Percentiles rank a stretch among this genome's conserved stretches.
Conservation (phyloP, 306 rosid species). For the Luffa acutangula region DNA sequence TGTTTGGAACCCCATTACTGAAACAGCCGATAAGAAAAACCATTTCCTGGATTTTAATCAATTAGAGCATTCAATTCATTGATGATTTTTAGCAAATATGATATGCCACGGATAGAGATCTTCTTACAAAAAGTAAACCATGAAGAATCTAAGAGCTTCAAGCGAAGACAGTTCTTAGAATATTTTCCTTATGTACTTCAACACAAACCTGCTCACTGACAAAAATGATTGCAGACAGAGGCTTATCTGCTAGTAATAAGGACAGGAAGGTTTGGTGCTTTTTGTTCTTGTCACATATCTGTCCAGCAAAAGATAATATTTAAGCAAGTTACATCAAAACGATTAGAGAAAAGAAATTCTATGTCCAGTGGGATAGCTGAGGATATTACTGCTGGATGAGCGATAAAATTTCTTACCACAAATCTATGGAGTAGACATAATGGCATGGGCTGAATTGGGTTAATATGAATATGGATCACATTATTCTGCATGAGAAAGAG, state of each 20-base stretch:
- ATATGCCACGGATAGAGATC: too few species aligned
- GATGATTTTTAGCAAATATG: neutral
- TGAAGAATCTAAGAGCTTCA: neutral
- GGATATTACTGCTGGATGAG: neutral
- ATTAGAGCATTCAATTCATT: neutral
- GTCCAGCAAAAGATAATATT: conserved; percentile 20
- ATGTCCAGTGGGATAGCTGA: neutral
- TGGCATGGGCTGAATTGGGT: conserved; percentile 78
- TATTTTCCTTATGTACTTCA: neutral
- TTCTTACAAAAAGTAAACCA: neutral
- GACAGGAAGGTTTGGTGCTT: conserved; percentile 55
- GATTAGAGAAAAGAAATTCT: neutral
- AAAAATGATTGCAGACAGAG: conserved; percentile 67
- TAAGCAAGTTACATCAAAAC: neutral
- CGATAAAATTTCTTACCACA: conserved; percentile 35
- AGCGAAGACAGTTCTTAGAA: neutral
- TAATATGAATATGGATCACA: conserved; percentile 74
- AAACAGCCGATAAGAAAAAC: neutral
- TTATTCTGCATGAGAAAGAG: conserved; percentile 32
- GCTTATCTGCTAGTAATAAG: conserved; percentile 53
- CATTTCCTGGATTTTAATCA: neutral
- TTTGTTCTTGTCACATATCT: conserved; percentile 44
- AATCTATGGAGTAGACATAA: conserved; percentile 63
- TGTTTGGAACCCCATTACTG: neutral
- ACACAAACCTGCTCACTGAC: conserved; percentile 63